These are phyloP conservation scores for Amanita polypyramis DNA, from an alignment of 768 basidiomycete genomes.

Conservation along the genomic window DNA sequence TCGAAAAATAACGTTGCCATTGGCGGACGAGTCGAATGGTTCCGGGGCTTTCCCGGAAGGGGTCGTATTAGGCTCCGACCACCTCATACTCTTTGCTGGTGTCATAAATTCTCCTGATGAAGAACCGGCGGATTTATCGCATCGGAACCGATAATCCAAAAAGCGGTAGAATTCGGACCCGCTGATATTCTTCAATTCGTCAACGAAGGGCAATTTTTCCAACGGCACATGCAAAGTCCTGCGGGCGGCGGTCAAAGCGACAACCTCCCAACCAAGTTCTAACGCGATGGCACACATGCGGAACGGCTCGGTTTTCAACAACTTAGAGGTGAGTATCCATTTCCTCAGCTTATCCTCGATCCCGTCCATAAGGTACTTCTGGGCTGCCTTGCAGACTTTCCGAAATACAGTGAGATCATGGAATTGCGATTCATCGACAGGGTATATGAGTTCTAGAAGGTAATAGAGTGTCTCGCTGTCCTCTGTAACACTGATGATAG, in stretches of 20 bases:
- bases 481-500: constrained; percentile 9
- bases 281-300: not conserved
- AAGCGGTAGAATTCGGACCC: not conserved
- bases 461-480: constrained; percentile 8
- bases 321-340: not conserved
- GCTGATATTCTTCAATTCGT: constrained; percentile 1
- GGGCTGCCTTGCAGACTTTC: constrained; percentile 1
- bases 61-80: not conserved
- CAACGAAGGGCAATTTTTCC: not conserved
- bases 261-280: constrained; percentile 11
- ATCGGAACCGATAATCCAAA: not conserved
- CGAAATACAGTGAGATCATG: not conserved
- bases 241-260: constrained; percentile 18
- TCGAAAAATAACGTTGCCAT: constrained; percentile 14
- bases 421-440: not conserved
- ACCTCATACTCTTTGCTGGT: not conserved
- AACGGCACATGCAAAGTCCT: constrained; percentile 33
- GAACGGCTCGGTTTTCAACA: not conserved
- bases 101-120: too few species aligned
- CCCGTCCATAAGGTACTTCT: too few species aligned
- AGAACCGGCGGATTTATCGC: not conserved
- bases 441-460: constrained; percentile 9
- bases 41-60: not conserved
- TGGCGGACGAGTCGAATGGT: not conserved
- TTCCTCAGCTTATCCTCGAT: constrained; percentile 3